Base-by-base conservation (phyloP, 352 stramenopile genomes). In the Phytopythium montanum region DNA sequence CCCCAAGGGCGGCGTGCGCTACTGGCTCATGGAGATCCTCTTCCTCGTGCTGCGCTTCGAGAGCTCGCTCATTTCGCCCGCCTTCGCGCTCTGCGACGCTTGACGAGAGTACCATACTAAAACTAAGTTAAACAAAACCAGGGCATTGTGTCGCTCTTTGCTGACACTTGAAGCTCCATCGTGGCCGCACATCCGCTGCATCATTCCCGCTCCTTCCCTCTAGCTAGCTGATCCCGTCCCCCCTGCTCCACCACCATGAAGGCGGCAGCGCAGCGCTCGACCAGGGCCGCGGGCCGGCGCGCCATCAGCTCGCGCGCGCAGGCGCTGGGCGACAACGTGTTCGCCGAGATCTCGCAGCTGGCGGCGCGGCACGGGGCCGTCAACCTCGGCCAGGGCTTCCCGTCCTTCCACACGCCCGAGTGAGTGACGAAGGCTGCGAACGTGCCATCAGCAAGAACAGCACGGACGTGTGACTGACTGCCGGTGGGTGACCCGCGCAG, bases 361-460 rank as follows among this genome's bases (percentile, higher is more conserved):
- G 88, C 92, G 2, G 67, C 72, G 14, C 59, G 94, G 64, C 75
- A 96, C 51, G 71, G 79, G 14, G 81, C 91, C 7, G 88, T 98
- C 45, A 99, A 99, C 70, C 77, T 99, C 44, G 96, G 94, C 8
- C 95, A 99, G 75, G 96, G 96, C 54, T 99, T 99, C 79, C 97
- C 96, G 23, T 94, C 96, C 67, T 99, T 97, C 81, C 68, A 88
- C 25, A 97, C 93, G 14, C 95, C 86, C 5, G 70, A 75, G 72
- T 87, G 6, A 28, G 10, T 14, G 48, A 10, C 48, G 9, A 7
- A 14, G 5, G 29, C 29, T 9, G 29, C 33, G n/a, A n/a, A n/a
- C n/a, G n/a, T n/a, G n/a, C n/a, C n/a, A n/a, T n/a, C n/a, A n/a
- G n/a, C n/a, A n/a, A n/a, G n/a, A n/a, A n/a, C n/a, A n/a, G n/a